A percentile compares a stretch with the other conserved stretches of the same genome.
phyloP scores from a whole-genome alignment of 768 basidiomycete species.

The Flagelloscypha sp. region DNA sequence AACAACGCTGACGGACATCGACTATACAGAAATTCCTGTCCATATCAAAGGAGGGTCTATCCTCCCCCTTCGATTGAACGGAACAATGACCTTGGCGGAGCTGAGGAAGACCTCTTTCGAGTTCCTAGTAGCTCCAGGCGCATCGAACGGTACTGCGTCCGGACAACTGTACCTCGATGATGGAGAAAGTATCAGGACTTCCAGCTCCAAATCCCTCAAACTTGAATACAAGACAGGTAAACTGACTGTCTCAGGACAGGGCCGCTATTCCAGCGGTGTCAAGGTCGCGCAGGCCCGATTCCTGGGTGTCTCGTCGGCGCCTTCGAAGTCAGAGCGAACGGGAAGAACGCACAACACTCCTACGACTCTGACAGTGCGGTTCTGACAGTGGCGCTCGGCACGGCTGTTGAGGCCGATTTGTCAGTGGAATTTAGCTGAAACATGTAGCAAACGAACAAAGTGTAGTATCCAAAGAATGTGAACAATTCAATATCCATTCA shows the following conservation, averaged over 20 bases:
- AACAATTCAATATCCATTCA: too few relatives aligned
- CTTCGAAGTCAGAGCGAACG: slow-evolving; percentile 23
- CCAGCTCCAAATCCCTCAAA: slow-evolving; percentile 22
- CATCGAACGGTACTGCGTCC: slow-evolving; percentile 35
- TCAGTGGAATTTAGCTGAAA: too few relatives aligned
- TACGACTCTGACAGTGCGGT: too few relatives aligned
- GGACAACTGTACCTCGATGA: slow-evolving; percentile 59
- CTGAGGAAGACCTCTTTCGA: slow-evolving; percentile 51
- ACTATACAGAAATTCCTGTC: slow-evolving; percentile 52
- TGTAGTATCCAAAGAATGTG: too few relatives aligned
- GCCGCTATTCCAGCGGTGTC: slow-evolving; percentile 30
- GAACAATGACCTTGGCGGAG: slow-evolving; percentile 53
- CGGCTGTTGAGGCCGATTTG: too few relatives aligned
- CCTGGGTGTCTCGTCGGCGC: slow-evolving; percentile 25
- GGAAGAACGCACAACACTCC: too few relatives aligned
- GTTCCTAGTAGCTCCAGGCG: slow-evolving; percentile 51
- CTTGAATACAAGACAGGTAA: slow-evolving; percentile 23
- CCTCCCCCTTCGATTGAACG: slow-evolving; percentile 45
- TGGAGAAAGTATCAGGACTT: slow-evolving; percentile 41
- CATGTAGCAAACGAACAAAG: too few relatives aligned
- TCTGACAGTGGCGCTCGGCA: too few relatives aligned
- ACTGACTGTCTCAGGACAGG: slow-evolving; percentile 28
- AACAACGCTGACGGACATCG: slow-evolving; percentile 37
- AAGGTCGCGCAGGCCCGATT: slow-evolving; percentile 29
- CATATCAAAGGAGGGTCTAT: slow-evolving; percentile 54